Percentiles rank a stretch among this genome's conserved stretches.
Evolutionary conservation across 176 grass and related monocot genomes (phyloP).

Genomic region (Aegilops speltoides): DNA sequence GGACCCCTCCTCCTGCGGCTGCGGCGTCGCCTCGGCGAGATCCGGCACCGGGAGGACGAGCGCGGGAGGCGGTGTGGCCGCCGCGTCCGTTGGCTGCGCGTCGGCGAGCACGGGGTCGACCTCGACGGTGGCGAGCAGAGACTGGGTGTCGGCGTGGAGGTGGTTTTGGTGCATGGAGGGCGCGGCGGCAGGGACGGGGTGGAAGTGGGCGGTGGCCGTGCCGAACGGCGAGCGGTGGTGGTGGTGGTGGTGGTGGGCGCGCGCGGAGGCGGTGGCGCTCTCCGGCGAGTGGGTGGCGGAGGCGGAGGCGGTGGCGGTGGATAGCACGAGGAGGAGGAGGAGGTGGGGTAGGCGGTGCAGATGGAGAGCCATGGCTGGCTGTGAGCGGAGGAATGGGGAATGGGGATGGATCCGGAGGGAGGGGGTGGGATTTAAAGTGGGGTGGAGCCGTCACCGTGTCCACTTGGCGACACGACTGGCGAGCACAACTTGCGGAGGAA

Average conservation of each 20-base stretch:
- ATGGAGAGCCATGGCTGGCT: constrained; percentile 25
- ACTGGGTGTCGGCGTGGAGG: constrained; percentile 7
- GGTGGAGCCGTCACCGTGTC: not conserved
- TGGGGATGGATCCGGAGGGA: not conserved
- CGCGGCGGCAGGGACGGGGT: not conserved
- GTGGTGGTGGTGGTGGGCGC: constrained; percentile 17
- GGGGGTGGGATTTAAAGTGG: not conserved
- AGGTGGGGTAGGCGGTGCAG: not conserved
- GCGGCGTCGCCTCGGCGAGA: not conserved
- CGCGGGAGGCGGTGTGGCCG: not conserved
- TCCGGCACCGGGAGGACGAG: not conserved
- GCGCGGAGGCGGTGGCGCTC: not conserved
- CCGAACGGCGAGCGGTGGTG: not conserved
- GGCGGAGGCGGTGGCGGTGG: not conserved
- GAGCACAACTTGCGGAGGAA: not conserved
- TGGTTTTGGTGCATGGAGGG: constrained; percentile 47
- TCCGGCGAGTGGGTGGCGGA: constrained; percentile 3
- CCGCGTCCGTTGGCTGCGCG: not conserved
- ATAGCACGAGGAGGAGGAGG: constrained; percentile 17
- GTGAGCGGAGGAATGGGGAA: not conserved
- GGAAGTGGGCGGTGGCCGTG: constrained; percentile 18
- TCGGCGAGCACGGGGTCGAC: constrained; percentile 16
- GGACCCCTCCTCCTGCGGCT: not conserved
- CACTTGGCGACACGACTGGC: not conserved
- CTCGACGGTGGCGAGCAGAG: not conserved